phyloP scores from a whole-genome alignment of 345 rosid genomes.

The Eutrema japonicum region DNA sequence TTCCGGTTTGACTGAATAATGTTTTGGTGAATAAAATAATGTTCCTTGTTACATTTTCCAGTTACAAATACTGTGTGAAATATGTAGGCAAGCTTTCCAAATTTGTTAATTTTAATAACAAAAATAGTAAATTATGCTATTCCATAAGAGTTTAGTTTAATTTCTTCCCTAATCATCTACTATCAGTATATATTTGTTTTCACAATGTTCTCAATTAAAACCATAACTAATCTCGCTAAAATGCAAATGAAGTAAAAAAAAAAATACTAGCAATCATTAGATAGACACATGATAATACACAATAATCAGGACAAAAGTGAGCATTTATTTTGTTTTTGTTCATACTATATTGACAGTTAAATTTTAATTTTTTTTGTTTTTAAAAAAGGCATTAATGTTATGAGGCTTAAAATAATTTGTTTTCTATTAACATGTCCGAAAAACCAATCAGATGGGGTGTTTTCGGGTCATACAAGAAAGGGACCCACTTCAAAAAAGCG shows the following conservation, averaged over 20 bases:
- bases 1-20: slow-evolving; percentile 4
- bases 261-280: slow-evolving; percentile 3
- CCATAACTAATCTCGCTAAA: not conserved
- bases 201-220: not conserved
- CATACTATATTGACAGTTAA: slow-evolving; percentile 33
- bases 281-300: slow-evolving; percentile 3
- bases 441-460: slow-evolving; percentile 47
- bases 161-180: not conserved
- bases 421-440: slow-evolving; percentile 30
- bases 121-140: no score
- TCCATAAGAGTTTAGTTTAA: not conserved
- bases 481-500: slow-evolving; percentile 13
- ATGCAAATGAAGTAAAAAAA: not conserved
- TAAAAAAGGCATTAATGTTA: not conserved
- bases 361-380: not conserved
- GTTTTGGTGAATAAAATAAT: not conserved
- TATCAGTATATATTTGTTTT: slow-evolving; percentile 4
- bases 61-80: not conserved
- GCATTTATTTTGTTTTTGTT: slow-evolving; percentile 9
- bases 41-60: no score
- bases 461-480: slow-evolving; percentile 29
- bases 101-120: not conserved
- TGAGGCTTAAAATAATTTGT: slow-evolving; percentile 37
- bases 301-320: not conserved
- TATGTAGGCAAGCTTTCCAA: not conserved